Evolutionary conservation across 768 basidiomycete species (phyloP), one percentile per base, ranked within the genome.

Genomic region (Astraeus odoratus): DNA sequence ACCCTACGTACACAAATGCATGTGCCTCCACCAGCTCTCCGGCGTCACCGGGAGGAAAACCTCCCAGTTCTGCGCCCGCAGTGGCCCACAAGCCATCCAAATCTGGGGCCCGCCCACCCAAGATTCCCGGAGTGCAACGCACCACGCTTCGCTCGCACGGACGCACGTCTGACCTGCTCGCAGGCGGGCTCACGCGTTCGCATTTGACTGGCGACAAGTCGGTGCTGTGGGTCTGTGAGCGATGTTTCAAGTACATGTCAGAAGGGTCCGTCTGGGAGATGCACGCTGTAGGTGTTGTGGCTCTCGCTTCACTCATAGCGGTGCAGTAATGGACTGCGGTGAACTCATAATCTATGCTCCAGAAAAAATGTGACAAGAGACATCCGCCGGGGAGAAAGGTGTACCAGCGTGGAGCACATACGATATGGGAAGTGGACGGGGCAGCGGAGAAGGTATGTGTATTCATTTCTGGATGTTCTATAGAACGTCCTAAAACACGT

Each of bases 171-270:
- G 86, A 90, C 51, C 57, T 89, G 20, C 64, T 87, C 15, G 78
- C 78, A 1, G 81, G 84, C 25, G 79, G 81, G 5, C 59, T 84
- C 42, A 68, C 70, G 25, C 70, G 79, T 18, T 67, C 70, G 15
- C 66, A 70, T 38, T 61, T 58, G 15, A 46, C 57, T 13, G 73
- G 68, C 3, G 80, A 80, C 50, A 71, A 72, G 39, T 65, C 78
- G 15, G 65, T 69, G 25, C 64, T 94, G 16, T 93, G 82, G 78
- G 89, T 94, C 5, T 95, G 92, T 59, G 86, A 93, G 53, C 76
- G 80, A 49, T 99, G 95, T 68, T 96, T 97, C 81, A 98, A 96
- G 67, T 99, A 99, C 59, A 90, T 93, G 83, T 70, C 80, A 2
- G 83, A 90, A 37, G 76, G 79, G 13, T 63, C 67, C 1, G 68